A percentile compares a stretch with the other conserved stretches of the same genome.
Evolutionary conservation across 768 basidiomycete genomes (phyloP).

Genomic region (Trichaptum fuscoviolaceum): DNA sequence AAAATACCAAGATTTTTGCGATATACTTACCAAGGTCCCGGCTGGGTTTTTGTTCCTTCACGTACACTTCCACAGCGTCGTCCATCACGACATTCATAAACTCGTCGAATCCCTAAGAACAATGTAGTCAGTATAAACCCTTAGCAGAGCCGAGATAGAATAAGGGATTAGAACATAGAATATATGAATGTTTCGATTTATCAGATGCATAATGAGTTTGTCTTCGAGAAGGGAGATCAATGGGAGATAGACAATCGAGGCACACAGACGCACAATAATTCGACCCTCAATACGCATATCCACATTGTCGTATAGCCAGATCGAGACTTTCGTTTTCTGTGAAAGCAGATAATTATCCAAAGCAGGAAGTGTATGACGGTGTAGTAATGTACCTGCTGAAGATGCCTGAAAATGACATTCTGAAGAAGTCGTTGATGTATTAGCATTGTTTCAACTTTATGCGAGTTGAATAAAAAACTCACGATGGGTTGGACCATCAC

Average conservation of each 20-base stretch:
- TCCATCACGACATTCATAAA: slow-evolving; percentile 99
- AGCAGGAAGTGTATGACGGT: slow-evolving; percentile 11
- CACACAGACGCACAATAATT: slow-evolving; percentile 73
- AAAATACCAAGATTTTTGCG: slow-evolving; percentile 7
- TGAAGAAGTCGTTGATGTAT: slow-evolving; percentile 28
- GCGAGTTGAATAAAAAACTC: slow-evolving; percentile 28
- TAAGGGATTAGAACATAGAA: slow-evolving; percentile 14
- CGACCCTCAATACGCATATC: slow-evolving; percentile 95
- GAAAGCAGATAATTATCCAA: slow-evolving; percentile 10
- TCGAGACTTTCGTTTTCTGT: slow-evolving; percentile 77
- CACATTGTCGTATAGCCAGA: slow-evolving; percentile 97
- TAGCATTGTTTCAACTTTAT: slow-evolving; percentile 9
- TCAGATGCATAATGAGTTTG: slow-evolving; percentile 2
- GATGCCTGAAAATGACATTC: slow-evolving; percentile 98
- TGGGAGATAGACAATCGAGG: neutral
- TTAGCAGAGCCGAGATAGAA: slow-evolving; percentile 5
- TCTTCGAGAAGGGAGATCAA: slow-evolving; percentile 12
- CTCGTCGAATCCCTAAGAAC: slow-evolving; percentile 91
- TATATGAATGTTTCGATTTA: neutral
- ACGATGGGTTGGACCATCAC: slow-evolving; percentile 99
- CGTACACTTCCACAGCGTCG: slow-evolving; percentile 86
- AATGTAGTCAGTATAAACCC: slow-evolving; percentile 19
- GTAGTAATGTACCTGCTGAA: slow-evolving; percentile 61
- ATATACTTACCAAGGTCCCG: slow-evolving; percentile 67
- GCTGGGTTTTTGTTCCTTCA: slow-evolving; percentile 83